phyloP scores from a whole-genome alignment of 1,284 basidiomycete species.

The Rhodotorula sp. region DNA sequence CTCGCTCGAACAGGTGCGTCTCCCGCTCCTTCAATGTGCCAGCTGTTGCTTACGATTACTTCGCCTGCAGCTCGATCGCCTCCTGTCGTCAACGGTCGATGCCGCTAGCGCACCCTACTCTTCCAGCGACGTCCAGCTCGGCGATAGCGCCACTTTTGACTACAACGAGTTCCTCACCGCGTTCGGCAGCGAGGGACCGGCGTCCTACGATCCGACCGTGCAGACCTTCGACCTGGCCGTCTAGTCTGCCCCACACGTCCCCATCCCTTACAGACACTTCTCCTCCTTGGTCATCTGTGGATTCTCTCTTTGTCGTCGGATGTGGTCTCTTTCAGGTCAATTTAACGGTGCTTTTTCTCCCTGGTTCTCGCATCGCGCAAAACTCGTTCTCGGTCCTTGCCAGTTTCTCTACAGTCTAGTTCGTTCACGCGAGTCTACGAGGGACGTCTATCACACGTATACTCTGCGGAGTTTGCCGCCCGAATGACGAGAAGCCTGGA shows the following conservation, averaged over 20 bases:
- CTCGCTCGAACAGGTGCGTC: conserved; percentile 14
- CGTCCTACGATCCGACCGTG: conserved; percentile 9
- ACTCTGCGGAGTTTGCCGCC: too few species aligned
- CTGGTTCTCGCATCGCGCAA: too few species aligned
- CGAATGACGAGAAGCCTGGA: neutral
- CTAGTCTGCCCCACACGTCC: neutral
- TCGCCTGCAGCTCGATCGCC: conserved; percentile 1
- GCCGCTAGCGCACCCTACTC: neutral
- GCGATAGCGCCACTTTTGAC: neutral
- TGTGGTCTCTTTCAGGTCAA: too few species aligned
- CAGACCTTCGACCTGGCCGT: conserved; percentile 3
- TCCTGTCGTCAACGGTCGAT: neutral
- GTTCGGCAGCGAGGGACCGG: conserved; percentile 7
- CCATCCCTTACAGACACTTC: conserved; percentile 3
- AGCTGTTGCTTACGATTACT: neutral
- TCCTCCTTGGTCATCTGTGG: conserved; percentile 18
- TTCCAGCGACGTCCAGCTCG: neutral
- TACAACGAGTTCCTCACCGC: conserved; percentile 9
- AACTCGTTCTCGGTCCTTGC: too few species aligned
- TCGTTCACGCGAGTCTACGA: too few species aligned
- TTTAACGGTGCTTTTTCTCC: too few species aligned
- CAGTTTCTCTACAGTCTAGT: too few species aligned
- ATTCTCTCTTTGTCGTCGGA: conserved; percentile 12
- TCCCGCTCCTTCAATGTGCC: neutral
- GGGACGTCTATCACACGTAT: too few species aligned